Conservation (phyloP, 2,329 filamentous ascomycete species). For the Cytospora paraplurivora region DNA sequence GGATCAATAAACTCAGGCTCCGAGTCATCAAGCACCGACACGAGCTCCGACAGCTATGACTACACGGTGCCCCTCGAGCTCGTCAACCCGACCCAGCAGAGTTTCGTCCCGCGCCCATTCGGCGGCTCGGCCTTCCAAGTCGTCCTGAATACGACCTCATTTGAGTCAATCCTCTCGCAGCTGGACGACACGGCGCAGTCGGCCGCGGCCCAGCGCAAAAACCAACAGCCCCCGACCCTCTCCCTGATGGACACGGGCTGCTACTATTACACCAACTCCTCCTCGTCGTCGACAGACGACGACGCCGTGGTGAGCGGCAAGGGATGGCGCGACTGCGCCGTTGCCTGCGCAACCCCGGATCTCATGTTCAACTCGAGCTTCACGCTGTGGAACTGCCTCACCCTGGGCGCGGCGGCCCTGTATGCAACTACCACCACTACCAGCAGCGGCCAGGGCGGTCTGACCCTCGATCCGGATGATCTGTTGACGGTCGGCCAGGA, state of each 20-base stretch:
- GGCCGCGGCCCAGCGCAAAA: background rate
- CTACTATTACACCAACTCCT: constrained; percentile 23
- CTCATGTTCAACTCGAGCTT: constrained; percentile 26
- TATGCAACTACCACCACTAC: background rate
- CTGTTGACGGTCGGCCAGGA: constrained; percentile 8
- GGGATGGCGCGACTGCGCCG: constrained; percentile 22
- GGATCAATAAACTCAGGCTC: background rate
- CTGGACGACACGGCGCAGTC: constrained; percentile 7
- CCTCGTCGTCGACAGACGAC: constrained; percentile 4
- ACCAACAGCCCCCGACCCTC: constrained; percentile 1
- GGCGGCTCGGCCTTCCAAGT: constrained; percentile 23
- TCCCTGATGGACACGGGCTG: constrained; percentile 21
- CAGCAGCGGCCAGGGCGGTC: background rate
- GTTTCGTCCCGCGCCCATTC: constrained; percentile 22
- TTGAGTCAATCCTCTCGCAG: constrained; percentile 19
- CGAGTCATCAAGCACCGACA: background rate
- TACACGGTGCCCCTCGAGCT: constrained; percentile 14
- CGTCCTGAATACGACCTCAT: constrained; percentile 25
- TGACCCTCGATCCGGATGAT: constrained; percentile 11
- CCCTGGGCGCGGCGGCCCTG: constrained; percentile 18
- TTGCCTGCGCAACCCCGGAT: constrained; percentile 11
- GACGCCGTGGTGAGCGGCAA: constrained; percentile 6
- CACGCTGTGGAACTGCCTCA: constrained; percentile 26
- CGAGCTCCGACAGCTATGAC: background rate
- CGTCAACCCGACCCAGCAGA: constrained; percentile 20